Percentiles rank a stretch among this genome's conserved stretches.
These are phyloP conservation scores for Chrysoporthe cubensis DNA, from an alignment of 2,329 filamentous ascomycete species.

Conservation along the genomic window DNA sequence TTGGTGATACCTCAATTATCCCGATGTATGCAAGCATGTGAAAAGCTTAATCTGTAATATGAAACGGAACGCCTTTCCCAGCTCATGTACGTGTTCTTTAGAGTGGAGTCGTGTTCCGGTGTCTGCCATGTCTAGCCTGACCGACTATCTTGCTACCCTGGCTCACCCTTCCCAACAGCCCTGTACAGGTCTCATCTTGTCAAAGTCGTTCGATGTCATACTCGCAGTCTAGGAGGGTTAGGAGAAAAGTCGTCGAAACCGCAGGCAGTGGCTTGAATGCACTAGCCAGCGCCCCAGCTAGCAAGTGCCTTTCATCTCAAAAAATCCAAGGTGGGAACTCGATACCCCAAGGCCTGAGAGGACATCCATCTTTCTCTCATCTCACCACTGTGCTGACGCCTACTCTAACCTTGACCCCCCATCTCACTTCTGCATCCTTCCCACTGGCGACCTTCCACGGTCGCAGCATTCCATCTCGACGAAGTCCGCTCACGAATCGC, in stretches of 20 bases:
- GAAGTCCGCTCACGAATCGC: background rate
- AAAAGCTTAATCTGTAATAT: background rate
- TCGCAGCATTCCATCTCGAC: background rate
- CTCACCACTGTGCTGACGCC: background rate
- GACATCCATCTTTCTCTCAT: background rate
- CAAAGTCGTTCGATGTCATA: no score
- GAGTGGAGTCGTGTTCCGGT: no score
- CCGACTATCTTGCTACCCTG: background rate
- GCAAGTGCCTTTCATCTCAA: background rate
- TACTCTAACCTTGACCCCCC: background rate
- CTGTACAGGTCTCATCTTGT: background rate
- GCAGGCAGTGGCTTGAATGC: background rate
- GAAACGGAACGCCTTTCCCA: background rate
- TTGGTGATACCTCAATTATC: background rate
- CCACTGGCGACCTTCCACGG: background rate
- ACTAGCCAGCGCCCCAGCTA: background rate
- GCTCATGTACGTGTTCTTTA: background rate
- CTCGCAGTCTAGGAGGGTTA: no score
- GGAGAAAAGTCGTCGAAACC: background rate
- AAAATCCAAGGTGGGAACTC: background rate
- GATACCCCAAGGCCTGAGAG: no score
- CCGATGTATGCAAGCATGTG: background rate
- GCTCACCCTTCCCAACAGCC: background rate
- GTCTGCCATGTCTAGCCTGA: background rate
- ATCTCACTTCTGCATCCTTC: background rate